Evolutionary conservation across 2,329 filamentous ascomycete species (phyloP), one percentile per base, ranked within the genome.

Genomic region (Aspergillus tanneri): DNA sequence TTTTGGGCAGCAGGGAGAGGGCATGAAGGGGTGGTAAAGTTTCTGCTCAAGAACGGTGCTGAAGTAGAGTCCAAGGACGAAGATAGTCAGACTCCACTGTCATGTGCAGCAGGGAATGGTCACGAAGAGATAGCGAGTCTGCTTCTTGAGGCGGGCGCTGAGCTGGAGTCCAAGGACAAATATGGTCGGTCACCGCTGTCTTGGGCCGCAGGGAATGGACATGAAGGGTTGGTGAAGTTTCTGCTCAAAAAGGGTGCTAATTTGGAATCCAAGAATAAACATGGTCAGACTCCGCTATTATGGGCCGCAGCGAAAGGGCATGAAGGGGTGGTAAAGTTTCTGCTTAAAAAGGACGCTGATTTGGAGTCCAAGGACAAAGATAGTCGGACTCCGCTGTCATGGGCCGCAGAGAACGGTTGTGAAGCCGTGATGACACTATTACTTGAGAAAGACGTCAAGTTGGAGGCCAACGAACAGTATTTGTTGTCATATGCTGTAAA

Each of bases 81-180:
- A 25, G 5, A 25, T 25, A 6, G 11, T 11, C 5, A 11, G 37
- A 58, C 55, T 35, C 46, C 55, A 24, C 36, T 56, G 12, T 46
- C 38, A 25, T 51, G 45, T 35, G 55, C 55, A 10, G 48, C 42
- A 30, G 19, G 10, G 3, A 22, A 48, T 12, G 54, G 54, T 16
- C 46, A 55, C 49, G 34, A 27, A 18, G 42, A 22, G 2, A 25
- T 47, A 4, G 46, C 40, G 19, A 38, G 42, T 11, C 12, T 48
- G 3, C 28, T 50, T 11, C 38, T 53, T 16, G 25, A 47, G 12
- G 10, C 4, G 23, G 41, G 32, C 7, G 30, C 37, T 32, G 12
- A 46, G 14, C 10, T 37, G 10, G 36, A 43, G 8, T 24, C 30
- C 4, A 43, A 14, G 16, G 46, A 46, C 11, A 24, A 10, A 4